Base-by-base conservation (phyloP, 805 yeast species). In the Sugiyamaella qingdaonensis region DNA sequence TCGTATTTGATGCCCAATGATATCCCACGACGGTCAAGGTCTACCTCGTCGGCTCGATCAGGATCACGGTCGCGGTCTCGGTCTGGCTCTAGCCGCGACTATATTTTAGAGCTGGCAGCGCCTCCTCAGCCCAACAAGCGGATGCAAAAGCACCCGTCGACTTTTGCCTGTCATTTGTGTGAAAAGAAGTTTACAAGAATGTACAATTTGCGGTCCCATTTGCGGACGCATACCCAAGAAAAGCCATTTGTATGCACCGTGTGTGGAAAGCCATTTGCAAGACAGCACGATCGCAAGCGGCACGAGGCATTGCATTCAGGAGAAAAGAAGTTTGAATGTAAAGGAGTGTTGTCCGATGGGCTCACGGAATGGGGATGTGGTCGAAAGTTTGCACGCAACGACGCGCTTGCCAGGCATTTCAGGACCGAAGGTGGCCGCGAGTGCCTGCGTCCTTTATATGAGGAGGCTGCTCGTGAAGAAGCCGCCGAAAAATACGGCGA, bases 171-270 rank as follows among this genome's bases (percentile, higher is more conserved):
- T 68, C 82, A 84, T 54, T 70, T 87, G 42, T 92, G 99, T 69
- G 90, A 83, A 39, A 90, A 89, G 69, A 73, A 84, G 47, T 92
- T 92, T 67, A 92, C 98, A 1, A 73, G 98, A 52, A 96, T 97
- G 0, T 94, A 94, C 68, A 94, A 94, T 65, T 74, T 92, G 59
- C 88, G 92, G 61, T 88, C 96, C 0, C 99, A 92, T 70, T 73
- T 87, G 64, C 75, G 97, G 54, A 92, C 98, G 0, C 99, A 86
- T 66, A 82, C 88, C 4, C 76, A 78, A 46, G 91, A 83, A 48
- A 79, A 84, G 53, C 94, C 94, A 4, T 85, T 73, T 69, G 76
- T 77, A 45, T 86, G 94, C 64, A 68, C 77, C 16, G 73, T 74
- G 51, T 86, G 94, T 65, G 73, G 78, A 16, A 81, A 83, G 64